Base-by-base conservation (phyloP, 805 yeast species). In the Starmerella apicola region DNA sequence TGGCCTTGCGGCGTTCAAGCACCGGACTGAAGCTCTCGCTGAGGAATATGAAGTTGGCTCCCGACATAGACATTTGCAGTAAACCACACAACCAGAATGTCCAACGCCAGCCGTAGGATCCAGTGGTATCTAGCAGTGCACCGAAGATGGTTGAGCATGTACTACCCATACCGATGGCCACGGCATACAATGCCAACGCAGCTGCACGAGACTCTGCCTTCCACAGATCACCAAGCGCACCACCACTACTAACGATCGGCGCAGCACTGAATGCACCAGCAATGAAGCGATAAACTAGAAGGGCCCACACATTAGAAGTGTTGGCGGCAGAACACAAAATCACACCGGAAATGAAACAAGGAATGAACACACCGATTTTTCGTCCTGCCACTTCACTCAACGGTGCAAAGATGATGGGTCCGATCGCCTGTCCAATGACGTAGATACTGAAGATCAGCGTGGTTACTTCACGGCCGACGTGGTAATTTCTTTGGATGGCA, bases 1-100 rank as follows among this genome's bases (percentile, higher is more conserved):
- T 61, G 16, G 95, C 95, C 56, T 76, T 71, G 29, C 56, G 65
- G 52, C 78, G 74, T 48, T 81, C 66, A 38, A 85, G 73, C 0
- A 50, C 53, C 5, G 63, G 61, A 6, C 51, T 52, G 42, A 63
- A 68, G 9, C 61, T 60, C 62, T 66, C 59, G 56, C 59, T 8
- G 45, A 48, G 26, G 48, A 42, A 33, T 53, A 62, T 0, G 62
- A 69, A 70, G 32, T 64, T 60, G 6, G 63, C 40, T 3, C 60
- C 16, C 28, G 66, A 57, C 0, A 66, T 41, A 15, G 58, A 51
- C 22, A 60, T 29, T 4, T 58, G 41, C 10, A 71, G 48, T 1
- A 73, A 57, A 2, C 72, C 78, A 9, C 64, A 56, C 39, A 72
- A 61, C 64, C 74, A 76, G 21, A 65, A 60, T 4, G 74, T 63